Evolutionary conservation across 1,284 basidiomycete species (phyloP).

Genomic region (Ceratobasidium sp.): DNA sequence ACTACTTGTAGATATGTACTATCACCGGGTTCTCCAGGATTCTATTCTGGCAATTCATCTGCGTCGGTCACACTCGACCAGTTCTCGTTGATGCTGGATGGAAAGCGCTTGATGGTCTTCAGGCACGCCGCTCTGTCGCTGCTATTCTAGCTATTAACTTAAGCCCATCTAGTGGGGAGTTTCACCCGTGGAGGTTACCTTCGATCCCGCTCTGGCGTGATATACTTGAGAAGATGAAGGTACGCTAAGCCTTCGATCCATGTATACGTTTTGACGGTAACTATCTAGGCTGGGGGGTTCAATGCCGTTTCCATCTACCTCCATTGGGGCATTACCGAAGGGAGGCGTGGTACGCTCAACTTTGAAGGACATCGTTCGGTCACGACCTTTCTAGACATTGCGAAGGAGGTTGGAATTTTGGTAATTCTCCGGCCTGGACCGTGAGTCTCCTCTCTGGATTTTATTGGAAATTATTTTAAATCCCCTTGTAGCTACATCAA

Average conservation of each 20-base stretch:
- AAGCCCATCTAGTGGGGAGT: constrained; percentile 13
- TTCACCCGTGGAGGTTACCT: constrained; percentile 40
- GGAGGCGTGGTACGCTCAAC: constrained; percentile 19
- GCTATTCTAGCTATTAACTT: too few species aligned
- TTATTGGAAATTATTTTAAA: not conserved
- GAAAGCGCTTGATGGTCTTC: constrained; percentile 18
- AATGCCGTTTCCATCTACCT: constrained; percentile 40
- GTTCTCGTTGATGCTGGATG: constrained; percentile 38
- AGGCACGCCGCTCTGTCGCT: not conserved
- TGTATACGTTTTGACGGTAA: not conserved
- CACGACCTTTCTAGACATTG: constrained; percentile 26
- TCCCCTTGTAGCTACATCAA: constrained; percentile 27
- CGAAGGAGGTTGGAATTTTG: constrained; percentile 26
- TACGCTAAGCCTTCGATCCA: not conserved
- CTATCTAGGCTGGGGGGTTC: constrained; percentile 27
- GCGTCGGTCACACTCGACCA: constrained; percentile 58
- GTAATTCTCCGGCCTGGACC: constrained; percentile 31
- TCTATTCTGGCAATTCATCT: constrained; percentile 59
- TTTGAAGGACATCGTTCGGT: constrained; percentile 27
- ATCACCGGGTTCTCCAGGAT: constrained; percentile 53
- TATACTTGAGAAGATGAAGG: constrained; percentile 36
- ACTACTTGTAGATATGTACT: constrained; percentile 3
- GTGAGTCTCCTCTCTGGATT: constrained; percentile 49
- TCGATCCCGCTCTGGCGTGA: constrained; percentile 31
- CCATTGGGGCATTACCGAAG: constrained; percentile 38